phyloP scores from a whole-genome alignment of 164 flowering plant species.

The Dillenia suffruticosa region DNA sequence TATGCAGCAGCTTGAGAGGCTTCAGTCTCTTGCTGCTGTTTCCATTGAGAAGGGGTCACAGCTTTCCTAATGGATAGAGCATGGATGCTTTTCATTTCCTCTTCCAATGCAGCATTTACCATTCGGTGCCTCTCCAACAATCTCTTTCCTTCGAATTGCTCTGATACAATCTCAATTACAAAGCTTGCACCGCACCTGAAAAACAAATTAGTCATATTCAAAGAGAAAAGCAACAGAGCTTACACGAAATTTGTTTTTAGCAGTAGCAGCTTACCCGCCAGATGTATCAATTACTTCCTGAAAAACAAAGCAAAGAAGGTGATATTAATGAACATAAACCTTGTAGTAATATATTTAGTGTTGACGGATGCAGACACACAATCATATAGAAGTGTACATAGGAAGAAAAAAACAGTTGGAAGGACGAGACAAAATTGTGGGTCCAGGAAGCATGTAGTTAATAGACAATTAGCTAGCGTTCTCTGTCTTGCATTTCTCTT shows the following conservation, averaged over 20 bases:
- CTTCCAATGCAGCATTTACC: conserved; percentile 75
- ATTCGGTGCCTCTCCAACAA: conserved; percentile 87
- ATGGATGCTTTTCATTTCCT: conserved; percentile 94
- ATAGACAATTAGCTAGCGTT: too few species aligned
- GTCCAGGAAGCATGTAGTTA: too few species aligned
- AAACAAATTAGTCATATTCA: background rate
- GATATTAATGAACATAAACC: too few species aligned
- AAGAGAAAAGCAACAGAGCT: background rate
- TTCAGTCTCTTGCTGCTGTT: conserved; percentile 51
- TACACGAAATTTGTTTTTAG: background rate
- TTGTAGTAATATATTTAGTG: background rate
- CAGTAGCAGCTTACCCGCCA: conserved; percentile 72
- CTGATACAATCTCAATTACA: conserved; percentile 74
- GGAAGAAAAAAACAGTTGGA: too few species aligned
- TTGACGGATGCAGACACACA: background rate
- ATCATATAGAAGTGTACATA: too few species aligned
- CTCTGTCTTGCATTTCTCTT: too few species aligned
- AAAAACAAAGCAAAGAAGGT: conserved; percentile 11
- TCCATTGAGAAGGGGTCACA: conserved; percentile 81
- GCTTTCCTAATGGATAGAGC: conserved; percentile 92
- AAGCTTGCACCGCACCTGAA: conserved; percentile 94
- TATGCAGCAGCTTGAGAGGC: conserved; percentile 31
- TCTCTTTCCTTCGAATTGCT: conserved; percentile 89
- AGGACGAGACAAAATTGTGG: too few species aligned
- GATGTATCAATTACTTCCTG: conserved; percentile 93